Conservation (phyloP, 164 flowering plant genomes). For the Berberis thunbergii region DNA sequence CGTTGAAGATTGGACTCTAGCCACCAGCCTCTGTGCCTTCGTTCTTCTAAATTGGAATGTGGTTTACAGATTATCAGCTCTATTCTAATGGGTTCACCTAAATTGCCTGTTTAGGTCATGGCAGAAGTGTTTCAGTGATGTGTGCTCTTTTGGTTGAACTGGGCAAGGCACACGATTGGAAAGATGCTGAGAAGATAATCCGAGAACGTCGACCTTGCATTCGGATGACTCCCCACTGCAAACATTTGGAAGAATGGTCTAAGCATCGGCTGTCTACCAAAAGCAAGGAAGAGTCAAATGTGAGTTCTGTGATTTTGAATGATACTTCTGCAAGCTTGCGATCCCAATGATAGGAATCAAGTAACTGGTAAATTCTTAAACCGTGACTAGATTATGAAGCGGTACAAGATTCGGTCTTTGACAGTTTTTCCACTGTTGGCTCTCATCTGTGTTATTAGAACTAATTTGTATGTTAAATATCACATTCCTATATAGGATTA, state of each 20-base stretch:
- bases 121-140: constrained; percentile 84
- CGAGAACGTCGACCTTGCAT: constrained; percentile 55
- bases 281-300: constrained; percentile 16
- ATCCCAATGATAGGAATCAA: background rate
- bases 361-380: background rate
- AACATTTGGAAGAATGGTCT: constrained; percentile 83
- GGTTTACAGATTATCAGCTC: background rate
- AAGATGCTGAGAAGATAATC: constrained; percentile 59
- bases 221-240: constrained; percentile 64
- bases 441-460: too few relatives aligned
- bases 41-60: too few relatives aligned
- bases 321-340: constrained; percentile 8
- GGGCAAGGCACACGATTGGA: constrained; percentile 79
- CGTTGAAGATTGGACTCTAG: too few relatives aligned
- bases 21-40: too few relatives aligned
- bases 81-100: background rate
- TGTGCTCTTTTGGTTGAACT: constrained; percentile 80
- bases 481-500: too few relatives aligned
- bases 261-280: constrained; percentile 40
- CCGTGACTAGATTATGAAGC: background rate
- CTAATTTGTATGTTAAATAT: too few relatives aligned
- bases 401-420: too few relatives aligned
- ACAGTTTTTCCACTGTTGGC: too few relatives aligned
- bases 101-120: constrained; percentile 48
- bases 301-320: constrained; percentile 19